Conservation (phyloP, 495 filamentous ascomycete genomes). For the Lasiosphaeria ovina region DNA sequence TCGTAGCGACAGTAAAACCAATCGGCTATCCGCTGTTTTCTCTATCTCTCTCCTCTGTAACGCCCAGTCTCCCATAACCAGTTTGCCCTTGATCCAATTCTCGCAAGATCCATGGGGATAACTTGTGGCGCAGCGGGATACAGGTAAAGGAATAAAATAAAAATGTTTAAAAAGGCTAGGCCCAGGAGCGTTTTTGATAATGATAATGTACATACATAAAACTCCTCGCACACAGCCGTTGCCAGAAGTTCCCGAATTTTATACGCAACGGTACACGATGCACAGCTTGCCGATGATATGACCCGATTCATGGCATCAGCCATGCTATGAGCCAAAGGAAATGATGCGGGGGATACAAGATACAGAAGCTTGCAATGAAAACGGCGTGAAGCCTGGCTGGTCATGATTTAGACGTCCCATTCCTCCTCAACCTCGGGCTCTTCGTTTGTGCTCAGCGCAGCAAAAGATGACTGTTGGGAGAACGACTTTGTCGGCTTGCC, state of each 20-base stretch:
- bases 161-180: constrained; percentile 10
- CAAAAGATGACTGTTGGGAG: constrained; percentile 46
- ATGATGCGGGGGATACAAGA: background rate
- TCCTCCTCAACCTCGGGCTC: constrained; percentile 44
- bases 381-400: no score
- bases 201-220: constrained; percentile 26
- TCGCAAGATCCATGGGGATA: background rate
- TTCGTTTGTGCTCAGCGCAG: constrained; percentile 43
- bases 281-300: constrained; percentile 3
- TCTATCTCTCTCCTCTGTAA: background rate
- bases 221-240: constrained; percentile 28
- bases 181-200: constrained; percentile 19
- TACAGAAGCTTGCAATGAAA: no score
- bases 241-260: constrained; percentile 2
- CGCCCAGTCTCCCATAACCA: background rate
- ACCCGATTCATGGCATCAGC: background rate
- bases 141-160: constrained; percentile 9
- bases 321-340: background rate
- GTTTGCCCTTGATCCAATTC: background rate
- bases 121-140: background rate
- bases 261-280: constrained; percentile 2
- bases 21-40: background rate
- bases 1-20: background rate
- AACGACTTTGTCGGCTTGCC: constrained; percentile 31
- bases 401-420: constrained; percentile 44